Evolutionary conservation across 2,329 filamentous ascomycete genomes (phyloP), one percentile per base, ranked within the genome.

Genomic region (Talaromyces sp.): DNA sequence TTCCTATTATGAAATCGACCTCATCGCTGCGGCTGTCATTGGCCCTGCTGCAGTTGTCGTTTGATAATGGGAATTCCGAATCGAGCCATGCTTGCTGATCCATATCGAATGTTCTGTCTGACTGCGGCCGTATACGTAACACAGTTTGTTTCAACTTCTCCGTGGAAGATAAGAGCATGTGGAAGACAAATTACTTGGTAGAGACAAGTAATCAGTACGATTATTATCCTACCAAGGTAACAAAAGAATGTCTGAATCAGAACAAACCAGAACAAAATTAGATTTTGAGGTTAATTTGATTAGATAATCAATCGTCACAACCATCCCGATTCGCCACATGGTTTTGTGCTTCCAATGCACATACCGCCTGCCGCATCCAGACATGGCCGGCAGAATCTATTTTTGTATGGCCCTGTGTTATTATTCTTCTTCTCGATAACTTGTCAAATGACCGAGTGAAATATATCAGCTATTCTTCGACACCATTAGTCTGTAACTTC

Each of bases 351-450:
- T 47, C n/a, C 42, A 2, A 4, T 10, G 2, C 5, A 18, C 7
- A 47, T 6, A 47, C 44, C 44, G 44, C 44, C 44, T 47, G 44
- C 44, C 44, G 23, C 5, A 27, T 27, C 10, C 23, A 47, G 44
- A 27, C 44, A 47, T 14, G 8, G 10, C 3, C 18, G 44, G 44
- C 44, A 47, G 18, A 47, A 47, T 47, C 23, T 81, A 80, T 64
- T 33, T 33, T 9, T 9, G 31, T 3, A 33, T 33, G 31, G 10
- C 31, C 31, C 31, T 9, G 31, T 7, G 8, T 7, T 9, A 33
- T 33, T 33, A 33, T 33, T 33, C 9, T 9, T 33, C 31, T 33
- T 9, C 31, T 33, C 31, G 10, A 9, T 9, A 3, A 5, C 12
- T 16, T 12, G 34, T 5, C 14, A 1, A 16, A 14, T 33, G 31